Evolutionary conservation across 2,329 filamentous ascomycete genomes (phyloP), one percentile per base, ranked within the genome.

Genomic region (Colletotrichum falcatum): DNA sequence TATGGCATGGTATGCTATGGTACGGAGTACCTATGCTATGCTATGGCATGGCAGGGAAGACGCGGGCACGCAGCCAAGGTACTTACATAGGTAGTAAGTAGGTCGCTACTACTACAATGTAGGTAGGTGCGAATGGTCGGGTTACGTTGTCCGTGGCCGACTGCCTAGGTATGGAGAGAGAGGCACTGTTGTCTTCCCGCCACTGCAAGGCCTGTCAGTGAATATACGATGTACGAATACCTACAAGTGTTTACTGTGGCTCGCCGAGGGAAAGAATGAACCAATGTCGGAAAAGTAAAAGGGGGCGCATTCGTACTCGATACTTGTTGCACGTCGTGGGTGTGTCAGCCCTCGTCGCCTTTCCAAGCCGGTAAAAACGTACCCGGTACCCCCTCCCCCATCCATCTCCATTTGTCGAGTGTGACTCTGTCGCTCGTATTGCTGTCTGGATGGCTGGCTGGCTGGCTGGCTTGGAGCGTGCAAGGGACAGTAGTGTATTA

Each of bases 11-110:
- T 7, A 51, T 28, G 48, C 23, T 28, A 51, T 18, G 39, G 18
- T 6, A 28, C 8, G 23, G n/a, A n/a, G n/a, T n/a, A n/a, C n/a
- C n/a, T n/a, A n/a, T n/a, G n/a, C n/a, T n/a, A n/a, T n/a, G 23
- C 12, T 42, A 42, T 28, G 48, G 30, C 6, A 54, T 54, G 51
- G 20, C 30, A 54, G 51, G 51, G 51, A 54, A 54, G 51, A 33
- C 18, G 30, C 20, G 51, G 51, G 51, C 51, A 16, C 9, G 51
- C 30, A 46, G 11, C 5, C 9, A 35, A 11, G 8, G 5, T 35
- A n/a, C n/a, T n/a, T n/a, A n/a, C n/a, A 11, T 35, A 35, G 6
- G 35, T 35, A 9, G 35, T 35, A 9, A n/a, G n/a, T n/a, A n/a
- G n/a, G n/a, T n/a, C n/a, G n/a, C n/a, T n/a, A n/a, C n/a, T n/a